Percentiles rank a stretch among this genome's conserved stretches.
Evolutionary conservation across 805 yeast species (phyloP).

Genomic region (Sugiyamaella lignohabitans): DNA sequence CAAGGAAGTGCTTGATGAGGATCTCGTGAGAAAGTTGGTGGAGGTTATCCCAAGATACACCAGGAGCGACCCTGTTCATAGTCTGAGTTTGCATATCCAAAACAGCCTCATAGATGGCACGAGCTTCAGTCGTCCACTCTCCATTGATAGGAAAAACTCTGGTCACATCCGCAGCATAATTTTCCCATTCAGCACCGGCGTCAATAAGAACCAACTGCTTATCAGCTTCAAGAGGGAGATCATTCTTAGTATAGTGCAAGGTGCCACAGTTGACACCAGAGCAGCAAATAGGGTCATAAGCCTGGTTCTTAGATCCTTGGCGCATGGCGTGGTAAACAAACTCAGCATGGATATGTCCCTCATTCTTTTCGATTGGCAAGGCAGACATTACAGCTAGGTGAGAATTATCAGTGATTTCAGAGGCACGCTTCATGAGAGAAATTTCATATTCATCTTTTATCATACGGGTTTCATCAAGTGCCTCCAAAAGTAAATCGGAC

Average conservation of each 20-base stretch:
- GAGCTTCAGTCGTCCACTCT: slow-evolving; percentile 81
- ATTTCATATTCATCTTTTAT: slow-evolving; percentile 82
- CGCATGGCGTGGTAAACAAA: slow-evolving; percentile 88
- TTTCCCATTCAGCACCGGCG: slow-evolving; percentile 96
- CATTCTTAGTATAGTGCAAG: slow-evolving; percentile 81
- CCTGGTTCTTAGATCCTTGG: slow-evolving; percentile 83
- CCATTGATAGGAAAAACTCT: slow-evolving; percentile 92
- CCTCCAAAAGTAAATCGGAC: slow-evolving; percentile 36
- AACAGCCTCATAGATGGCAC: slow-evolving; percentile 74
- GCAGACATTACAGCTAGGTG: slow-evolving; percentile 93
- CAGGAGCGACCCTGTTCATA: slow-evolving; percentile 71
- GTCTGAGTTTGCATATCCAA: slow-evolving; percentile 73
- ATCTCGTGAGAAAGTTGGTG: slow-evolving; percentile 77
- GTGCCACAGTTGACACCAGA: slow-evolving; percentile 89
- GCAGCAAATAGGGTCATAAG: slow-evolving; percentile 95
- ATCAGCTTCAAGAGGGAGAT: slow-evolving; percentile 45
- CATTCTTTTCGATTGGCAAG: slow-evolving; percentile 74
- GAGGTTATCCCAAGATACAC: slow-evolving; percentile 76
- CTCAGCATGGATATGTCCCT: slow-evolving; percentile 92
- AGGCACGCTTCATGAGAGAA: slow-evolving; percentile 68
- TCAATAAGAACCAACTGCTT: slow-evolving; percentile 74
- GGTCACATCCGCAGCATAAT: slow-evolving; percentile 90
- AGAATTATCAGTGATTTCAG: slow-evolving; percentile 77
- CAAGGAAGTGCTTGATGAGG: slow-evolving; percentile 60
- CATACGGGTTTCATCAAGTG: slow-evolving; percentile 80